phyloP scores from a whole-genome alignment of 441 rosid species.

The Codiaeum variegatum region DNA sequence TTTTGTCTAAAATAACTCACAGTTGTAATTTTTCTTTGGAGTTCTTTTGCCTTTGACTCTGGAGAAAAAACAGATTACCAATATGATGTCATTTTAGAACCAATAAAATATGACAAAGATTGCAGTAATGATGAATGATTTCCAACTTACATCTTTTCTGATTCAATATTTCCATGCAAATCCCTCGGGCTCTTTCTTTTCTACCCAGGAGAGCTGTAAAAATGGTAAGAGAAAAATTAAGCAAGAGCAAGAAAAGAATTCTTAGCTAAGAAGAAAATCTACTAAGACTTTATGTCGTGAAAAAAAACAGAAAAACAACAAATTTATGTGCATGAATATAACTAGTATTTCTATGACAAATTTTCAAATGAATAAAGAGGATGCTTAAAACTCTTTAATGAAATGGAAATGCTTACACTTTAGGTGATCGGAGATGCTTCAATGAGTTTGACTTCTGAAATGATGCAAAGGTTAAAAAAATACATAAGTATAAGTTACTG shows the following conservation, averaged over 20 bases:
- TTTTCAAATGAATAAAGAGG: not conserved
- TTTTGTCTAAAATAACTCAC: no score
- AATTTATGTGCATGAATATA: not conserved
- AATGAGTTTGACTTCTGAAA: conserved; percentile 59
- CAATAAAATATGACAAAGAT: conserved; percentile 11
- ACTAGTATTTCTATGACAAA: not conserved
- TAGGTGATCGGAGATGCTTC: conserved; percentile 39
- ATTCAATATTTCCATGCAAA: conserved; percentile 40
- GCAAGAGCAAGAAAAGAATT: conserved; percentile 1
- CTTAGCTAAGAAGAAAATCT: conserved; percentile 8
- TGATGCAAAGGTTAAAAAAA: conserved; percentile 24
- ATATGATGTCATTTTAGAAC: conserved; percentile 13
- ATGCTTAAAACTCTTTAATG: not conserved
- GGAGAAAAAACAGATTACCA: conserved; percentile 15
- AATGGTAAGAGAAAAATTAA: conserved; percentile 15
- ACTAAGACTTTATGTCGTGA: not conserved
- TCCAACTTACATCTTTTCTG: conserved; percentile 51
- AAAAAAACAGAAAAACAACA: not conserved
- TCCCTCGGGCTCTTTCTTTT: conserved; percentile 43
- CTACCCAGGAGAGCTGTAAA: conserved; percentile 49
- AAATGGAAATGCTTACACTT: conserved; percentile 47
- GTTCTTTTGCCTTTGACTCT: conserved; percentile 86
- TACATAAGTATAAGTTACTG: conserved; percentile 13
- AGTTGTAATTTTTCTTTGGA: conserved; percentile 63
- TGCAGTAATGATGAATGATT: conserved; percentile 19